phyloP scores from a whole-genome alignment of 164 flowering plant species.

The Tetrastigma voinierianum region DNA sequence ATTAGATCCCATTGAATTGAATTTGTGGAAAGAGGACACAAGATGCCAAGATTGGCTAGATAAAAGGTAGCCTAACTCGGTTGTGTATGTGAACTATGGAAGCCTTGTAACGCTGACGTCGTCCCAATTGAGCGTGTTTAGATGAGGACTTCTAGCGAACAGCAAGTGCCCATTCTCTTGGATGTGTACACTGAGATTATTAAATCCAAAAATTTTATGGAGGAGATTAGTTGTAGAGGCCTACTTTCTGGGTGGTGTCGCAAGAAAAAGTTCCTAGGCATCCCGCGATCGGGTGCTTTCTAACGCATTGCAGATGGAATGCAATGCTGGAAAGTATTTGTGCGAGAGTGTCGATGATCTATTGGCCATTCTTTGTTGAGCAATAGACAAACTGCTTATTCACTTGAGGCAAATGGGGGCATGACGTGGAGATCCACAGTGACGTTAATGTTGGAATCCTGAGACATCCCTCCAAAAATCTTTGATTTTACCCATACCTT shows the following conservation, averaged over 20 bases:
- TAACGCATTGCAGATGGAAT: conserved; percentile 16
- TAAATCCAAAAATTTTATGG: conserved; percentile 26
- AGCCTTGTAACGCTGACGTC: neutral
- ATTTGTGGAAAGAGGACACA: neutral
- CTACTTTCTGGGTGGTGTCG: conserved; percentile 7
- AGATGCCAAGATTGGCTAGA: neutral
- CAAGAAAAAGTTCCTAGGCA: conserved; percentile 15
- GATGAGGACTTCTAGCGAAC: conserved; percentile 58
- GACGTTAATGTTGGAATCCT: too few relatives aligned
- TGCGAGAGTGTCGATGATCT: conserved; percentile 13
- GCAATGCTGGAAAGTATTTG: conserved; percentile 8
- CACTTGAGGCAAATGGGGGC: conserved; percentile 11
- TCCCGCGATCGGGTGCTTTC: conserved; percentile 13
- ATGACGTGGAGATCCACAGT: conserved; percentile 11
- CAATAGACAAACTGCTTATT: conserved; percentile 7
- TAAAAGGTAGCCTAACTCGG: neutral
- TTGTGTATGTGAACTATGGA: conserved; percentile 2
- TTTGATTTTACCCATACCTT: too few relatives aligned
- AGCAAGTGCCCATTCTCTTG: conserved; percentile 42
- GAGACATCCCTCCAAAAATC: too few relatives aligned
- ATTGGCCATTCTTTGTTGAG: conserved; percentile 20
- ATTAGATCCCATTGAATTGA: neutral
- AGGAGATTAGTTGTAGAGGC: conserved; percentile 4
- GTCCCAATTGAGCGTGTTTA: conserved; percentile 40
- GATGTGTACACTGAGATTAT: conserved; percentile 34